A percentile compares a stretch with the other conserved stretches of the same genome.
Conservation (phyloP, 768 basidiomycete species). For the Boletus rubropictus region DNA sequence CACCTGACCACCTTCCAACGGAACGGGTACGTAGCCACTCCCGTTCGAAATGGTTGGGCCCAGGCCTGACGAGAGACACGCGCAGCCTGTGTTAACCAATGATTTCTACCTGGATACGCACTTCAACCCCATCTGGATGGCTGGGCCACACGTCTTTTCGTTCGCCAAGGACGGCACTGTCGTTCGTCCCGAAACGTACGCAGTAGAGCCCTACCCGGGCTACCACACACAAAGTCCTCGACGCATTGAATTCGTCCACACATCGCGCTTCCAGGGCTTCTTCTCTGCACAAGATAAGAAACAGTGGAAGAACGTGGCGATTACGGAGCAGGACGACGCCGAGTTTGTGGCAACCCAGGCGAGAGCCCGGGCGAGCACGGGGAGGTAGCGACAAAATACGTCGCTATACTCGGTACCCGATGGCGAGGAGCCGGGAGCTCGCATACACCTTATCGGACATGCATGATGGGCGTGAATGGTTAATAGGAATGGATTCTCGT, state of each 20-base stretch:
- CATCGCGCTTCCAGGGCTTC: background rate
- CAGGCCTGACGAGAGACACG: background rate
- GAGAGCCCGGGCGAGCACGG: background rate
- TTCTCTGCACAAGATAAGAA: background rate
- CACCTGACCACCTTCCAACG: background rate
- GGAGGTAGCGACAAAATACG: too few relatives aligned
- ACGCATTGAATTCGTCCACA: background rate
- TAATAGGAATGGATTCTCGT: background rate
- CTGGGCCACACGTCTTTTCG: conserved; percentile 10
- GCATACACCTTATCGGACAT: background rate
- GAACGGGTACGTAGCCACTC: background rate
- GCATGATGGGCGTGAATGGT: too few relatives aligned
- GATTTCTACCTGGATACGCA: conserved; percentile 49
- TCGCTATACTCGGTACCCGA: background rate
- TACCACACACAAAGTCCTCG: background rate
- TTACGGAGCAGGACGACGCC: conserved; percentile 13
- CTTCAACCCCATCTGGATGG: conserved; percentile 35
- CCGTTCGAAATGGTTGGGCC: too few relatives aligned
- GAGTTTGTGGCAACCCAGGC: conserved; percentile 1
- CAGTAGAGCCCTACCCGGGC: background rate
- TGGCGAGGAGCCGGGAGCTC: background rate
- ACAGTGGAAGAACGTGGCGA: conserved; percentile 17
- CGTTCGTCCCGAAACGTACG: background rate
- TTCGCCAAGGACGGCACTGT: conserved; percentile 9
- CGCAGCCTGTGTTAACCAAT: background rate